These are phyloP conservation scores for Sclerotinia spermophila DNA, from an alignment of 2,329 filamentous ascomycete genomes.

Conservation along the genomic window DNA sequence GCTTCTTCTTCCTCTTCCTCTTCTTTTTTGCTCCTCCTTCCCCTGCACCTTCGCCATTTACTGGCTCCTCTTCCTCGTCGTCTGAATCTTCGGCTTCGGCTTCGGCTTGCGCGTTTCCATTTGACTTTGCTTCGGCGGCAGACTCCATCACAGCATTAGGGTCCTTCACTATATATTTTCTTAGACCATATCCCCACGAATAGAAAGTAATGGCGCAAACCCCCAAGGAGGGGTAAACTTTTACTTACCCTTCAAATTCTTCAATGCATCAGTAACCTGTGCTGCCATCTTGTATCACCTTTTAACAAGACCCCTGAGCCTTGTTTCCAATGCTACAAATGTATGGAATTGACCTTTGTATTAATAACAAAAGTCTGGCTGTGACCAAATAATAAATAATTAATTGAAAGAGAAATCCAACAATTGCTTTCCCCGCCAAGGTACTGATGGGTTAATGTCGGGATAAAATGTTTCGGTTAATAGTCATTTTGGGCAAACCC, in stretches of 20 bases:
- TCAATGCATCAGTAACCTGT: conserved; percentile 72
- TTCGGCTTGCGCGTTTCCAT: conserved; percentile 29
- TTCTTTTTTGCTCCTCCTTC: conserved; percentile 54
- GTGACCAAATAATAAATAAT: background rate
- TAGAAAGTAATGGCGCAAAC: conserved; percentile 41
- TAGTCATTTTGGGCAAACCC: background rate
- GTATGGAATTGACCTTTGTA: conserved; percentile 1
- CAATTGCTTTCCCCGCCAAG: conserved; percentile 7
- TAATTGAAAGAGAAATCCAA: background rate
- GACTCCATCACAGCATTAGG: conserved; percentile 33
- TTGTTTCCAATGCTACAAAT: background rate
- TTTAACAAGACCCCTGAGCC: background rate
- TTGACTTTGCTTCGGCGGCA: conserved; percentile 29
- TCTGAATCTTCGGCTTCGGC: conserved; percentile 47
- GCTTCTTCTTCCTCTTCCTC: conserved; percentile 70
- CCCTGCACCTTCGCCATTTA: conserved; percentile 40
- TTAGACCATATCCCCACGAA: conserved; percentile 11
- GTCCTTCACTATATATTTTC: conserved; percentile 32
- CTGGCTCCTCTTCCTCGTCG: conserved; percentile 47
- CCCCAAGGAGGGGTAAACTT: conserved; percentile 2
- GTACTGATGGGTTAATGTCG: background rate
- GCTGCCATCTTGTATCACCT: conserved; percentile 31
- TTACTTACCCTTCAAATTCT: conserved; percentile 74
- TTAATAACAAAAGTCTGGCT: background rate
- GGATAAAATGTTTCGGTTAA: background rate